These are phyloP conservation scores for Barnettozyma vustinii DNA, from an alignment of 805 yeast genomes.

Conservation along the genomic window DNA sequence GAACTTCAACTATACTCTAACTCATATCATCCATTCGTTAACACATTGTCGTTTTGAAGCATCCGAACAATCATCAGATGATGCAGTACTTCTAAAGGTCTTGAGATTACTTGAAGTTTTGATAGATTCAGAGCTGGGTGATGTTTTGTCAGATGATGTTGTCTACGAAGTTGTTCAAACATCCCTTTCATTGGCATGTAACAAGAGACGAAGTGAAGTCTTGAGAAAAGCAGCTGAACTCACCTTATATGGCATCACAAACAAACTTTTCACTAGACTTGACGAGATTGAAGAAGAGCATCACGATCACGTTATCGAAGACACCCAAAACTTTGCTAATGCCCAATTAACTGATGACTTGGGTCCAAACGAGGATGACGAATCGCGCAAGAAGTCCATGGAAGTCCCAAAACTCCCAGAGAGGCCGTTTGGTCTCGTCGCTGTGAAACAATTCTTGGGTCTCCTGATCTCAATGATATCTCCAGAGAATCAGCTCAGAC, in stretches of 20 bases:
- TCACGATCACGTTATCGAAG: conserved; percentile 36
- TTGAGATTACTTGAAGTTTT: conserved; percentile 66
- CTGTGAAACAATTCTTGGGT: conserved; percentile 71
- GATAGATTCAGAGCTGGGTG: conserved; percentile 59
- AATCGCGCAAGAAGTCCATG: conserved; percentile 16
- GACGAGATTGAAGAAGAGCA: conserved; percentile 46
- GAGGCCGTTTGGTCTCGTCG: conserved; percentile 61
- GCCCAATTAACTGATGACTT: conserved; percentile 46
- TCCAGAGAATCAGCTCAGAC: conserved; percentile 77
- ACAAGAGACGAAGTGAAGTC: conserved; percentile 85
- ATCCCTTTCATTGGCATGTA: conserved; percentile 85
- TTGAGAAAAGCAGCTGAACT: conserved; percentile 85
- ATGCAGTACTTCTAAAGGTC: conserved; percentile 81
- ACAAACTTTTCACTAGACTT: conserved; percentile 59
- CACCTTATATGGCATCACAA: conserved; percentile 65
- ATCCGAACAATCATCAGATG: conserved; percentile 87
- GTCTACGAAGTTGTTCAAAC: conserved; percentile 88
- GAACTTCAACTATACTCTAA: conserved; percentile 51
- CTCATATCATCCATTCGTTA: conserved; percentile 59
- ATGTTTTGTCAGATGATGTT: conserved; percentile 69
- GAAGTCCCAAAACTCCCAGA: conserved; percentile 24
- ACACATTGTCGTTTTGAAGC: conserved; percentile 96
- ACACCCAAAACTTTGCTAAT: conserved; percentile 39
- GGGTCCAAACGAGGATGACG: conserved; percentile 47
- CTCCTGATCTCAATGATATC: conserved; percentile 75